phyloP scores from a whole-genome alignment of 1,284 basidiomycete genomes.

The Kalmanozyma brasiliensis region DNA sequence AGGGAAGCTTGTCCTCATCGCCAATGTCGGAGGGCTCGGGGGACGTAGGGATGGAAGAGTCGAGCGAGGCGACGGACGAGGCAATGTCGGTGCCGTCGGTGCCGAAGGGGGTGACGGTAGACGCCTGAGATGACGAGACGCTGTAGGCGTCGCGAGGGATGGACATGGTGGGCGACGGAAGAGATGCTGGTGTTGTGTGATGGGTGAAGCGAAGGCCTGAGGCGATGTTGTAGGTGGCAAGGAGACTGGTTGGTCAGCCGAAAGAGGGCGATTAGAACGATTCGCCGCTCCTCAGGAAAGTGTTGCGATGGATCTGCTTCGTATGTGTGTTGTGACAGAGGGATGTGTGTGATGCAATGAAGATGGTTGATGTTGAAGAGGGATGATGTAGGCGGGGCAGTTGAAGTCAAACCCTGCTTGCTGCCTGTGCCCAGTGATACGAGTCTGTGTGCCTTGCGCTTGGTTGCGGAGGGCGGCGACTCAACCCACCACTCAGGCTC shows the following conservation, averaged over 20 bases:
- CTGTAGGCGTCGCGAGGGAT: conserved; percentile 23
- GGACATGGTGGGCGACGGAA: conserved; percentile 25
- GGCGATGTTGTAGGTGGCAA: background rate
- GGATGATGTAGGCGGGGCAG: too few relatives aligned
- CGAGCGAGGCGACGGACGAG: conserved; percentile 48
- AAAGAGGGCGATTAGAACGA: conserved; percentile 13
- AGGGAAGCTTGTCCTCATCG: conserved; percentile 41
- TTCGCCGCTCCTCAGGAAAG: conserved; percentile 25
- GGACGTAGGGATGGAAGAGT: conserved; percentile 48
- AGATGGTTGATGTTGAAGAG: too few relatives aligned
- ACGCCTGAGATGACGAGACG: conserved; percentile 41
- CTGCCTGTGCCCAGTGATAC: too few relatives aligned
- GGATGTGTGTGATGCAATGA: background rate
- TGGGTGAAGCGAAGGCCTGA: too few relatives aligned
- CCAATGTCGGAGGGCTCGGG: conserved; percentile 45
- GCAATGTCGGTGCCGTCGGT: conserved; percentile 40
- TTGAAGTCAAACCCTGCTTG: too few relatives aligned
- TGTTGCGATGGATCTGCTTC: background rate
- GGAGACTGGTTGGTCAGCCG: conserved; percentile 3
- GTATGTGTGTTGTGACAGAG: background rate
- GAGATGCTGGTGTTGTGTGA: background rate
- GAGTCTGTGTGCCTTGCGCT: too few relatives aligned
- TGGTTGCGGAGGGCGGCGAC: too few relatives aligned
- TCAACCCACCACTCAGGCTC: too few relatives aligned
- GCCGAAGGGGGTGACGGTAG: conserved; percentile 42